Evolutionary conservation across 1,284 basidiomycete genomes (phyloP).

Genomic region (Sparassis latifolia): DNA sequence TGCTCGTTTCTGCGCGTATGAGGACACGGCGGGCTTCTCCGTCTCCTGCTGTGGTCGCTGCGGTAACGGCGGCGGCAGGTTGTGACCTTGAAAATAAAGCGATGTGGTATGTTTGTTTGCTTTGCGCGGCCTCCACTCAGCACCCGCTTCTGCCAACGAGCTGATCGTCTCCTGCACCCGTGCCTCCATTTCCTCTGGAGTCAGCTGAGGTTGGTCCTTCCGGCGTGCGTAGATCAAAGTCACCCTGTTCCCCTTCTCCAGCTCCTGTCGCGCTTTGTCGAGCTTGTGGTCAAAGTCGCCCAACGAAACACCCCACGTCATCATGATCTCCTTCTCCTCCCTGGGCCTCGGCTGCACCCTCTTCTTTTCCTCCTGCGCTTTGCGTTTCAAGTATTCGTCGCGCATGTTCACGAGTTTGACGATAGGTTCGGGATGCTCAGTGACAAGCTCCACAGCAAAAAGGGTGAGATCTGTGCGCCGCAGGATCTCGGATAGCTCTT

Average conservation of each 20-base stretch:
- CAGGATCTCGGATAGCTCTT: slow-evolving; percentile 33
- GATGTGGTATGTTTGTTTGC: slow-evolving; percentile 31
- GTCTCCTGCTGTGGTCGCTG: slow-evolving; percentile 4
- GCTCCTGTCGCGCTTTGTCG: slow-evolving; percentile 47
- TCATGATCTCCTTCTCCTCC: slow-evolving; percentile 63
- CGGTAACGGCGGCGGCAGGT: slow-evolving; percentile 9
- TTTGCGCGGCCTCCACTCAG: slow-evolving; percentile 45
- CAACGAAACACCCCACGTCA: slow-evolving; percentile 60
- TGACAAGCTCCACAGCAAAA: slow-evolving; percentile 41
- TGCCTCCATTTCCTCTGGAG: slow-evolving; percentile 29
- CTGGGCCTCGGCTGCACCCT: slow-evolving; percentile 27
- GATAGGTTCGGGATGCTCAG: slow-evolving; percentile 36
- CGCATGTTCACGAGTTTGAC: slow-evolving; percentile 44
- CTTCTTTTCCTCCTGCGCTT: slow-evolving; percentile 25
- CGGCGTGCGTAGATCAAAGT: slow-evolving; percentile 52
- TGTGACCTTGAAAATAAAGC: slow-evolving; percentile 34
- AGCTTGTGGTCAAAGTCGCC: slow-evolving; percentile 68
- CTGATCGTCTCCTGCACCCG: slow-evolving; percentile 36
- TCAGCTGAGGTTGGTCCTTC: slow-evolving; percentile 29
- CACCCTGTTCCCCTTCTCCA: slow-evolving; percentile 56
- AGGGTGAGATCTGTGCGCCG: slow-evolving; percentile 25
- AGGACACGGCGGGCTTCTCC: background rate
- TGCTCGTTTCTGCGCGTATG: background rate
- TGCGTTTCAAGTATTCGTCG: slow-evolving; percentile 30
- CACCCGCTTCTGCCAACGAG: slow-evolving; percentile 37